Percentiles rank a stretch among this genome's conserved stretches.
Conservation (phyloP, 192 early-diverging fungal genomes). For the Entomortierella parvispora region DNA sequence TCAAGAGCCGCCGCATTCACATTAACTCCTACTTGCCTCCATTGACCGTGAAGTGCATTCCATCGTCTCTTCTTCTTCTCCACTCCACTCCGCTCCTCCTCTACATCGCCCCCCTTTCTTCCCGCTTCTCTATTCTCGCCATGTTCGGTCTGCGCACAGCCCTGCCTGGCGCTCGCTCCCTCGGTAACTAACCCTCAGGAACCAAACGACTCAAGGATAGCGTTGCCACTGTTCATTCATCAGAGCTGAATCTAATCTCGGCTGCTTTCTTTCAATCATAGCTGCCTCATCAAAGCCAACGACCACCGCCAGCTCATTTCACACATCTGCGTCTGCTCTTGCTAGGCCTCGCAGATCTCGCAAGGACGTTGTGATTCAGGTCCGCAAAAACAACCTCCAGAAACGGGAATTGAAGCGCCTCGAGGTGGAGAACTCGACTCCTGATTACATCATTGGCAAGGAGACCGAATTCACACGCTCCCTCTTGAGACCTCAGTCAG, state of each 20-base stretch:
- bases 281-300: slow-evolving; percentile 38
- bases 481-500: slow-evolving; percentile 34
- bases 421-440: slow-evolving; percentile 38
- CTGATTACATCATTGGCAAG: slow-evolving; percentile 51
- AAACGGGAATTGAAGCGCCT: slow-evolving; percentile 42
- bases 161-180: slow-evolving; percentile 43
- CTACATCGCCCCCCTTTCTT: too few relatives aligned
- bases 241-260: not conserved
- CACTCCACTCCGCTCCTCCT: too few relatives aligned
- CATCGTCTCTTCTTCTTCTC: too few relatives aligned
- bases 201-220: not conserved
- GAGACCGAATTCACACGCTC: slow-evolving; percentile 51
- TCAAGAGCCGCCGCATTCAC: too few relatives aligned
- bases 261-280: too few relatives aligned
- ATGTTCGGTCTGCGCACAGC: slow-evolving; percentile 50
- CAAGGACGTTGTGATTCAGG: slow-evolving; percentile 49
- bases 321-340: slow-evolving; percentile 39
- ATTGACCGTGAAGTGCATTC: too few relatives aligned
- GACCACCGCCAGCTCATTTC: slow-evolving; percentile 22
- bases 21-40: too few relatives aligned
- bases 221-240: too few relatives aligned
- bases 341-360: slow-evolving; percentile 41
- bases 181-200: slow-evolving; percentile 14
- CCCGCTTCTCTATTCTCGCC: not conserved
- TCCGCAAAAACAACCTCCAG: slow-evolving; percentile 47